Percentiles rank a stretch among this genome's conserved stretches.
Conservation (phyloP, 768 basidiomycete species). For the Psilocybe subaeruginosa region DNA sequence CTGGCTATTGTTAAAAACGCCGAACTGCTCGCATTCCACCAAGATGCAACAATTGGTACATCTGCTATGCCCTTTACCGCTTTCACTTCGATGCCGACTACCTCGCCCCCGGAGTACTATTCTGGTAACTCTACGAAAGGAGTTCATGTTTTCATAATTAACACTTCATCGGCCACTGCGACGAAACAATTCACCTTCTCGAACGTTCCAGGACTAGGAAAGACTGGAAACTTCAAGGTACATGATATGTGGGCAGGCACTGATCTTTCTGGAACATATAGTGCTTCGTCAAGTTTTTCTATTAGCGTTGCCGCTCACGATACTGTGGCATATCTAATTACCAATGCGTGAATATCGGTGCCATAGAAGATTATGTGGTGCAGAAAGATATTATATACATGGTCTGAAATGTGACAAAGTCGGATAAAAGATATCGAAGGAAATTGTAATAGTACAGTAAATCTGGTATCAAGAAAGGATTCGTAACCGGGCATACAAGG, state of each 20-base stretch:
- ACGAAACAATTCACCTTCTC: constrained; percentile 50
- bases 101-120: constrained; percentile 56
- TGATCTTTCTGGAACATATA: constrained; percentile 44
- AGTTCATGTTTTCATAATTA: constrained; percentile 57
- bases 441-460: not conserved
- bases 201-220: constrained; percentile 46
- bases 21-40: constrained; percentile 58
- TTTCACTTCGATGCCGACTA: constrained; percentile 37
- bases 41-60: constrained; percentile 46
- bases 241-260: constrained; percentile 59
- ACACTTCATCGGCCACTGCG: constrained; percentile 40
- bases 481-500: not conserved
- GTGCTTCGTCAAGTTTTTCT: constrained; percentile 36
- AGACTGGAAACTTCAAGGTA: constrained; percentile 38
- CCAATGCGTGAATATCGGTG: not conserved
- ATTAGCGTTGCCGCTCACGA: constrained; percentile 51
- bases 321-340: constrained; percentile 53
- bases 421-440: not conserved
- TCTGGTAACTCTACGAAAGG: constrained; percentile 51
- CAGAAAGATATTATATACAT: not conserved
- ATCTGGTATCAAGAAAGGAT: not conserved
- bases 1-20: constrained; percentile 51
- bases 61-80: constrained; percentile 53
- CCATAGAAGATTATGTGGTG: not conserved
- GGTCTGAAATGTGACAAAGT: not conserved